A percentile compares a stretch with the other conserved stretches of the same genome.
Evolutionary conservation across 495 filamentous ascomycete genomes (phyloP).

Genomic region (Thermochaetoides thermophila): DNA sequence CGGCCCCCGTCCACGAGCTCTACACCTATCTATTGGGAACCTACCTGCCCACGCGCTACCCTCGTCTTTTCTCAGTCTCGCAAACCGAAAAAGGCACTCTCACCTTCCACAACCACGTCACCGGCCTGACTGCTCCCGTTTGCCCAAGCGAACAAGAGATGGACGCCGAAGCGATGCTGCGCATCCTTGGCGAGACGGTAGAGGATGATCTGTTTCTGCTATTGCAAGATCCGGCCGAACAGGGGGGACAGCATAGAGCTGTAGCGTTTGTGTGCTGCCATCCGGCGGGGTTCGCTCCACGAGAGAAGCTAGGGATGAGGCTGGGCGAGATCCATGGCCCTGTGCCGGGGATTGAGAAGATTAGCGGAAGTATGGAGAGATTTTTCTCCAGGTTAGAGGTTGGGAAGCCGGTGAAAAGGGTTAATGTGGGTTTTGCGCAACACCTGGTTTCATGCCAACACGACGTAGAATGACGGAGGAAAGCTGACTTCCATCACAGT

Average conservation of each 20-base stretch:
- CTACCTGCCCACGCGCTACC: conserved; percentile 53
- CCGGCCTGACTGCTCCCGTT: conserved; percentile 29
- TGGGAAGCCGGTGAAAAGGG: conserved; percentile 38
- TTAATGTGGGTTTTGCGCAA: conserved; percentile 29
- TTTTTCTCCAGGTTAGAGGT: conserved; percentile 48
- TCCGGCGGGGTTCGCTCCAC: conserved; percentile 55
- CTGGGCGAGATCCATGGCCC: conserved; percentile 56
- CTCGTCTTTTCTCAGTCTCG: conserved; percentile 39
- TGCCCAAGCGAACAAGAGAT: conserved; percentile 10
- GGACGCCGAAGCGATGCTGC: conserved; percentile 23
- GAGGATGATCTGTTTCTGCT: conserved; percentile 64
- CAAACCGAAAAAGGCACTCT: conserved; percentile 2
- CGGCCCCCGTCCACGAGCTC: conserved; percentile 43
- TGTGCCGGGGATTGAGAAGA: conserved; percentile 57
- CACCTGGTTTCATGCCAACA: conserved; percentile 3
- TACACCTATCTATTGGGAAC: conserved; percentile 47
- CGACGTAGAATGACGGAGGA: conserved; percentile 36
- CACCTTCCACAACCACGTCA: conserved; percentile 31
- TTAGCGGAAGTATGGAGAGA: conserved; percentile 62
- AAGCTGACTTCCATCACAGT: conserved; percentile 35
- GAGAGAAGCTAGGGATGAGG: conserved; percentile 44
- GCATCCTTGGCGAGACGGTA: conserved; percentile 41
- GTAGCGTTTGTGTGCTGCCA: conserved; percentile 57
- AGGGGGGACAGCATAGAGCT: conserved; percentile 39
- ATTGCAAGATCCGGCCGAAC: conserved; percentile 36